phyloP scores from a whole-genome alignment of 306 rosid species.

The Prunus campanulata region DNA sequence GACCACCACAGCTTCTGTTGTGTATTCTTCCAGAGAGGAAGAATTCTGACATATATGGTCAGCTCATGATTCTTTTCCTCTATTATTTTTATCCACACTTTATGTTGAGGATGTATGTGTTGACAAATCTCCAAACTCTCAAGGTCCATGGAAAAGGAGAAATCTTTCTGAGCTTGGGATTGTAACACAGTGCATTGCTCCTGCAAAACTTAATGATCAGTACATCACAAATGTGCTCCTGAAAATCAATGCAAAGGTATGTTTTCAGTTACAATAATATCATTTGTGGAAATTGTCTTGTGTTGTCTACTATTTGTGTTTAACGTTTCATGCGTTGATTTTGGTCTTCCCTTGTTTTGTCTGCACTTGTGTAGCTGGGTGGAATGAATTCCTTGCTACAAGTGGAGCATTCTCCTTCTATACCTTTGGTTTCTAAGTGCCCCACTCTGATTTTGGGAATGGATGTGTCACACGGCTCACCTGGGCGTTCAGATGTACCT shows the following conservation, averaged over 20 bases:
- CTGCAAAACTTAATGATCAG: slow-evolving; percentile 36
- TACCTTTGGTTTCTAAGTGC: slow-evolving; percentile 29
- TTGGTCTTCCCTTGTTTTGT: neutral
- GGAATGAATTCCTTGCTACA: slow-evolving; percentile 41
- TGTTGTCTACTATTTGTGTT: neutral
- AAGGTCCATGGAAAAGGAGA: slow-evolving; percentile 54
- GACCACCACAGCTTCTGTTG: slow-evolving; percentile 22
- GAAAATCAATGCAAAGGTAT: slow-evolving; percentile 56
- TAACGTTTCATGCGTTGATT: neutral
- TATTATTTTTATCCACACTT: neutral
- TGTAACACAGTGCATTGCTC: slow-evolving; percentile 48
- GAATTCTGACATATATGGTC: slow-evolving; percentile 49
- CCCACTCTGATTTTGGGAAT: slow-evolving; percentile 53
- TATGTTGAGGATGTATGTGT: neutral
- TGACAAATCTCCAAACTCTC: neutral
- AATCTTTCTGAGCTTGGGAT: slow-evolving; percentile 32
- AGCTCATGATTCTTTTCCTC: neutral
- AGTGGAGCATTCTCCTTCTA: slow-evolving; percentile 12
- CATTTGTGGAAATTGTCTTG: neutral
- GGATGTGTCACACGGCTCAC: slow-evolving; percentile 57
- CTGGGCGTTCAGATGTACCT: slow-evolving; percentile 34
- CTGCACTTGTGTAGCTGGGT: slow-evolving; percentile 32
- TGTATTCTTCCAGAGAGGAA: slow-evolving; percentile 50
- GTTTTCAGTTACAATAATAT: neutral
- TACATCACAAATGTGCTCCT: slow-evolving; percentile 45